These are phyloP conservation scores for Penicillium pulvis DNA, from an alignment of 495 filamentous ascomycete genomes.

Conservation along the genomic window DNA sequence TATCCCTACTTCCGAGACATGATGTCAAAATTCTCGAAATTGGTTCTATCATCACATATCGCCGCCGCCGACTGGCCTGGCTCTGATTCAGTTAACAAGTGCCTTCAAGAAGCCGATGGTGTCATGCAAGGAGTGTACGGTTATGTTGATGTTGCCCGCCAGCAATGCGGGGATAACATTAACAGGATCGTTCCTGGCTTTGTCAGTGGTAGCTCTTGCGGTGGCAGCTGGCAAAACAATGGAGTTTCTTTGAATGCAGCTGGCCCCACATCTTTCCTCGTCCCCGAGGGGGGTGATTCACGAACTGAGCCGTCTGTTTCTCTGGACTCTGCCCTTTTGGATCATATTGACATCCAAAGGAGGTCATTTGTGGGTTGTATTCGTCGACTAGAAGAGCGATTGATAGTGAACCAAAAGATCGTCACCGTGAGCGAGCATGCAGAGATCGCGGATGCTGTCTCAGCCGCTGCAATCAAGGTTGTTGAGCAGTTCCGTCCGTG, in stretches of 20 bases:
- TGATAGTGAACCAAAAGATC: conserved; percentile 74
- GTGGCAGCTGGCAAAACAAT: conserved; percentile 94
- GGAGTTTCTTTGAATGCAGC: conserved; percentile 69
- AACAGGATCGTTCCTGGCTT: conserved; percentile 91
- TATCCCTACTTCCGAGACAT: conserved; percentile 98
- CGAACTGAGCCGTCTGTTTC: conserved; percentile 68
- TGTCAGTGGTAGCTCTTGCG: conserved; percentile 74
- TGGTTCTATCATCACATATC: conserved; percentile 98
- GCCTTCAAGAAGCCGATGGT: conserved; percentile 91
- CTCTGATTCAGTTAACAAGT: conserved; percentile 87
- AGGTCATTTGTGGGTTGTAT: conserved; percentile 78
- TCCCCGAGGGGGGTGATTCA: conserved; percentile 74
- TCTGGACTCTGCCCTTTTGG: conserved; percentile 75
- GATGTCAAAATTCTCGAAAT: conserved; percentile 99
- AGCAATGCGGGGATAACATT: conserved; percentile 87
- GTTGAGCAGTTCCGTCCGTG: conserved; percentile 85
- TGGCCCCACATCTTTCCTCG: conserved; percentile 75
- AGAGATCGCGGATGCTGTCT: conserved; percentile 72
- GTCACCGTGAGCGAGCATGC: conserved; percentile 71
- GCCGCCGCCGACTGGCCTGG: conserved; percentile 90
- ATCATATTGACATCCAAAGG: conserved; percentile 81
- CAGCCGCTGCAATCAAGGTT: conserved; percentile 71
- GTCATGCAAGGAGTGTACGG: conserved; percentile 91
- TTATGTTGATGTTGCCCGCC: conserved; percentile 91
- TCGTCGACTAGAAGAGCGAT: conserved; percentile 79